A percentile compares a stretch with the other conserved stretches of the same genome.
phyloP scores from a whole-genome alignment of 768 basidiomycete genomes.

The Russula griseocarnosa region DNA sequence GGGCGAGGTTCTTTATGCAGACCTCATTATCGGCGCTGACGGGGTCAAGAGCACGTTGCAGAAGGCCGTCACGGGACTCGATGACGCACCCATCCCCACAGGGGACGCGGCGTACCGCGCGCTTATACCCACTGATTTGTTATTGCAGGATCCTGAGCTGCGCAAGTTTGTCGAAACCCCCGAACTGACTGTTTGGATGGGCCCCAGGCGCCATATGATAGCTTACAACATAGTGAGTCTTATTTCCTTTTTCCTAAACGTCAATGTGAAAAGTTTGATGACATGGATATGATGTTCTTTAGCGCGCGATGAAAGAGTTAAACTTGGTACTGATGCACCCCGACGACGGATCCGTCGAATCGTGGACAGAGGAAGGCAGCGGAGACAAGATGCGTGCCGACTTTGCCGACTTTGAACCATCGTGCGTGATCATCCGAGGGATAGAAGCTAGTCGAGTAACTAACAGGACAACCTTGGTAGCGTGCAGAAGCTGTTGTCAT shows the following conservation, averaged over 20 bases:
- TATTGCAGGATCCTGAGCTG: conserved; percentile 52
- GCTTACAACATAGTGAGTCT: conserved; percentile 42
- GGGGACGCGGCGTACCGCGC: conserved; percentile 64
- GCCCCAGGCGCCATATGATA: conserved; percentile 47
- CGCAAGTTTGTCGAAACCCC: conserved; percentile 46
- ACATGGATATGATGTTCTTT: not conserved
- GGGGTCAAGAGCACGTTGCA: conserved; percentile 49
- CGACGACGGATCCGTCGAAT: conserved; percentile 41
- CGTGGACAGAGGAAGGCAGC: conserved; percentile 43
- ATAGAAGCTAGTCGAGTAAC: not conserved
- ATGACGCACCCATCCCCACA: conserved; percentile 46
- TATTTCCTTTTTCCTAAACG: not conserved
- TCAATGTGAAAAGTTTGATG: not conserved
- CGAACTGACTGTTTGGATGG: conserved; percentile 60
- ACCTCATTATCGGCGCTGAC: conserved; percentile 40
- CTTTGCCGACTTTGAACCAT: conserved; percentile 42
- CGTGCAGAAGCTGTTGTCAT: conserved; percentile 37
- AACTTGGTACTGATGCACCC: conserved; percentile 41
- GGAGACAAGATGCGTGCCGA: conserved; percentile 43
- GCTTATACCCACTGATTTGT: conserved; percentile 42
- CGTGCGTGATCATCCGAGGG: conserved; percentile 29
- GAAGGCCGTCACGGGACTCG: conserved; percentile 46
- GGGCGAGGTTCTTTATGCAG: conserved; percentile 38
- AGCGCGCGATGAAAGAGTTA: conserved; percentile 37
- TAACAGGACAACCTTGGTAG: conserved; percentile 20